Evolutionary conservation across 1,284 basidiomycete genomes (phyloP).

Genomic region (Laetiporus sulphureus): DNA sequence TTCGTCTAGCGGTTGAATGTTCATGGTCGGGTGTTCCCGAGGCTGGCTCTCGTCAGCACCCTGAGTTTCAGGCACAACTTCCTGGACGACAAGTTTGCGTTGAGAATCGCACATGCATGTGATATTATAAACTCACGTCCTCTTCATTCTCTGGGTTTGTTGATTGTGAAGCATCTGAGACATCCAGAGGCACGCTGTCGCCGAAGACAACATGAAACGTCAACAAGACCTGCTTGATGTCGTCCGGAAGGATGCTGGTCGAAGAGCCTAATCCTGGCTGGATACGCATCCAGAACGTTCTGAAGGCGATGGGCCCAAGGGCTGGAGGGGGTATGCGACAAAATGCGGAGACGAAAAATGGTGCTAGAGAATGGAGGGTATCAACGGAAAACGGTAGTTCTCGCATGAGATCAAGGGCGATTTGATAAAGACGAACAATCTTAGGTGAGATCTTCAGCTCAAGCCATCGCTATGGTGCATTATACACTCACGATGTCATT

Average conservation of each 20-base stretch:
- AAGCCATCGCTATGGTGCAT: not conserved
- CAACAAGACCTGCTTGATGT: slow-evolving; percentile 14
- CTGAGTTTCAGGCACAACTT: too few relatives aligned
- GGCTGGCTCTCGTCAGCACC: too few relatives aligned
- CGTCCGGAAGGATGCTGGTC: slow-evolving; percentile 10
- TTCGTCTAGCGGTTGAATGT: too few relatives aligned
- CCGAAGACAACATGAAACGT: slow-evolving; percentile 14
- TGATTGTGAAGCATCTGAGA: slow-evolving; percentile 2
- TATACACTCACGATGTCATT: slow-evolving; percentile 43
- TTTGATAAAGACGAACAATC: slow-evolving; percentile 41
- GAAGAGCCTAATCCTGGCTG: slow-evolving; percentile 7
- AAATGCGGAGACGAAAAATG: slow-evolving; percentile 43
- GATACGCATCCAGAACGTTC: slow-evolving; percentile 14
- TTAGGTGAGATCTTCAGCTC: slow-evolving; percentile 3
- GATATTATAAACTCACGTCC: too few relatives aligned
- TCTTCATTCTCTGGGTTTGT: not conserved
- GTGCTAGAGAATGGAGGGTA: slow-evolving; percentile 31
- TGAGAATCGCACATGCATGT: too few relatives aligned
- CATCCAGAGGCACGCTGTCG: slow-evolving; percentile 5
- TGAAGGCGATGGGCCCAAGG: slow-evolving; percentile 42
- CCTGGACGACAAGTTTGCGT: too few relatives aligned
- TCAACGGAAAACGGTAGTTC: slow-evolving; percentile 30
- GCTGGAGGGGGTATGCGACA: slow-evolving; percentile 37
- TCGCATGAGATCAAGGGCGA: slow-evolving; percentile 32
- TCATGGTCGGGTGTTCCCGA: too few relatives aligned